These are phyloP conservation scores for Botrytis galanthina DNA, from an alignment of 2,329 filamentous ascomycete species.

Conservation along the genomic window DNA sequence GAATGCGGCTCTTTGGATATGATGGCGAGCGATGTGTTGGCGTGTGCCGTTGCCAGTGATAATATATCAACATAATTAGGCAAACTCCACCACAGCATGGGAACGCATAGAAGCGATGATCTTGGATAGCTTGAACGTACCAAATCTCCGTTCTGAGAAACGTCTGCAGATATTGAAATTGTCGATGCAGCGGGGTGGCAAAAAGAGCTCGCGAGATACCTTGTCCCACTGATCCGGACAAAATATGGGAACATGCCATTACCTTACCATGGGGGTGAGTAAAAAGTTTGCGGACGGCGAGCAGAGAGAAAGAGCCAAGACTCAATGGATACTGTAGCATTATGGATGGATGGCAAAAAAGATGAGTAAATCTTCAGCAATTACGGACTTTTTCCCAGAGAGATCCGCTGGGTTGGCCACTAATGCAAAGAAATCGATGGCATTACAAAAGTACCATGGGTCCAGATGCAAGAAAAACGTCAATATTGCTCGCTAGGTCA, in stretches of 20 bases:
- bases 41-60: slow-evolving; percentile 81
- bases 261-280: not conserved
- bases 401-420: slow-evolving; percentile 37
- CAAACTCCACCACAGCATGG: slow-evolving; percentile 57
- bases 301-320: slow-evolving; percentile 16
- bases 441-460: slow-evolving; percentile 15
- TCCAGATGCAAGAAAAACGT: slow-evolving; percentile 33
- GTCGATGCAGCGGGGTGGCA: slow-evolving; percentile 39
- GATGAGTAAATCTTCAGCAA: slow-evolving; percentile 18
- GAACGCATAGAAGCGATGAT: slow-evolving; percentile 39
- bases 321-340: slow-evolving; percentile 11
- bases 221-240: slow-evolving; percentile 20
- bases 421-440: slow-evolving; percentile 36
- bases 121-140: slow-evolving; percentile 36
- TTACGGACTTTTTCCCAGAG: slow-evolving; percentile 22
- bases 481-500: slow-evolving; percentile 31
- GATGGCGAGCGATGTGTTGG: slow-evolving; percentile 81
- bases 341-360: slow-evolving; percentile 13
- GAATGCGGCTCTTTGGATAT: slow-evolving; percentile 58
- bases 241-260: slow-evolving; percentile 13
- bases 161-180: slow-evolving; percentile 37
- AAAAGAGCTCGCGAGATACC: slow-evolving; percentile 31
- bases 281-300: slow-evolving; percentile 13
- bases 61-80: slow-evolving; percentile 59
- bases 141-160: slow-evolving; percentile 36